phyloP scores from a whole-genome alignment of 805 yeast species.

The Gaillardinia entomophila region DNA sequence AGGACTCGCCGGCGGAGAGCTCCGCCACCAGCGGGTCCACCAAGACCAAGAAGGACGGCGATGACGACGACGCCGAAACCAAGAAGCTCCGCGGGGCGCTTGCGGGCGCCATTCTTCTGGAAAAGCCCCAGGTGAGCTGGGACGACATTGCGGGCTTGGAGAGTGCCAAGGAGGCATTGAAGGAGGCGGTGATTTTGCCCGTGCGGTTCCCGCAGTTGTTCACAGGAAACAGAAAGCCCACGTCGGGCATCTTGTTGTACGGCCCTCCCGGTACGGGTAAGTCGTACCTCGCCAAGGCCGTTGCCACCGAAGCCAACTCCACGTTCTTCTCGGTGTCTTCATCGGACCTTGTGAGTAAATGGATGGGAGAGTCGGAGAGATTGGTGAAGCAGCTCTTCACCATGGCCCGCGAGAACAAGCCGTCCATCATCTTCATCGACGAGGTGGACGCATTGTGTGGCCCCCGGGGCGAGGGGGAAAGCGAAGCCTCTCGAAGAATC shows the following conservation, averaged over 20 bases:
- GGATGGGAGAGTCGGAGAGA: conserved; percentile 99
- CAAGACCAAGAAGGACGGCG: conserved; percentile 46
- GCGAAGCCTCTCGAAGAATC: conserved; percentile 93
- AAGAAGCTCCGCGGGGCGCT: conserved; percentile 88
- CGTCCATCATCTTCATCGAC: conserved; percentile 93
- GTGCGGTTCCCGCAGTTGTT: conserved; percentile 94
- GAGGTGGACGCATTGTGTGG: conserved; percentile 98
- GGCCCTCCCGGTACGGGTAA: conserved; percentile 94
- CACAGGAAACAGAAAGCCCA: conserved; percentile 90
- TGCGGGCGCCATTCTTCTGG: conserved; percentile 85
- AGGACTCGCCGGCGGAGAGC: conserved; percentile 42
- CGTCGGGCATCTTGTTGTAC: conserved; percentile 73
- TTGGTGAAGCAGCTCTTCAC: conserved; percentile 89
- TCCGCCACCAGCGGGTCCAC: conserved; percentile 55
- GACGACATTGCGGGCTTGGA: conserved; percentile 95
- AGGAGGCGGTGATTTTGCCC: conserved; percentile 95
- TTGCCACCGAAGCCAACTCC: conserved; percentile 96
- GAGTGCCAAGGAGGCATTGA: conserved; percentile 90
- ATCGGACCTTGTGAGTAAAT: conserved; percentile 90
- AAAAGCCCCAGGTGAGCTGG: conserved; percentile 92
- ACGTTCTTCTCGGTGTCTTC: conserved; percentile 96
- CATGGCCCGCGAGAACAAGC: conserved; percentile 95
- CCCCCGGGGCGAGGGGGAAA: conserved; percentile 96
- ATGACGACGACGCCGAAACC: conserved; percentile 73
- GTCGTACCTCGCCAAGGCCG: conserved; percentile 94